Evolutionary conservation across 2,329 filamentous ascomycete species (phyloP).

Genomic region (Myriosclerotinia scirpicola): DNA sequence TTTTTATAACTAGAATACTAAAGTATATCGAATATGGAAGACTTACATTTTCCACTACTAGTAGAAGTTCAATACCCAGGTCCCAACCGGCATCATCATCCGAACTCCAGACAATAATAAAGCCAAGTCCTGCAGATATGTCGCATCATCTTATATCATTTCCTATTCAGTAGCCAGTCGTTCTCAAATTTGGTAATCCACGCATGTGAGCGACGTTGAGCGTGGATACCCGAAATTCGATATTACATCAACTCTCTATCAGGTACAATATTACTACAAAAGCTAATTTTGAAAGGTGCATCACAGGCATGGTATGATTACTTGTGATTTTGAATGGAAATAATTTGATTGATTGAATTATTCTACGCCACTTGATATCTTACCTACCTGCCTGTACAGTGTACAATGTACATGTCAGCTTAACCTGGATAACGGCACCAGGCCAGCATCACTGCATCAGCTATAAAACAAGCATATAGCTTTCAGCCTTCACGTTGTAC

Average conservation of each 20-base stretch:
- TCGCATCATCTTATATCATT: no score
- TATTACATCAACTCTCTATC: not conserved
- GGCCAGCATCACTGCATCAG: no score
- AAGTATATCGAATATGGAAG: no score
- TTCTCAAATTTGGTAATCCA: not conserved
- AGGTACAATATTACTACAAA: not conserved
- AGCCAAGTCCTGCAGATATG: no score
- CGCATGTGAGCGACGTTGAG: conserved; percentile 4
- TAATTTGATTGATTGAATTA: not conserved
- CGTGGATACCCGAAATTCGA: conserved; percentile 1
- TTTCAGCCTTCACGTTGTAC: no score
- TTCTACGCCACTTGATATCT: not conserved
- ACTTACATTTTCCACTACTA: no score
- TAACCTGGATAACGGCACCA: not conserved
- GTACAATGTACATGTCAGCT: not conserved
- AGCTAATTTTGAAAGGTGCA: not conserved
- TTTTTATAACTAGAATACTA: no score
- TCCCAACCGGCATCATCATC: no score
- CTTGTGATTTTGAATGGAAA: not conserved
- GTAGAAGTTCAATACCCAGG: no score
- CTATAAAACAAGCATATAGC: no score
- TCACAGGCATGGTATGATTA: not conserved
- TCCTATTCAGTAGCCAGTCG: not conserved
- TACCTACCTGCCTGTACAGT: not conserved
- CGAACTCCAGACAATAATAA: no score